phyloP scores from a whole-genome alignment of 148 eudicot genomes.

The Arctostaphylos glauca region DNA sequence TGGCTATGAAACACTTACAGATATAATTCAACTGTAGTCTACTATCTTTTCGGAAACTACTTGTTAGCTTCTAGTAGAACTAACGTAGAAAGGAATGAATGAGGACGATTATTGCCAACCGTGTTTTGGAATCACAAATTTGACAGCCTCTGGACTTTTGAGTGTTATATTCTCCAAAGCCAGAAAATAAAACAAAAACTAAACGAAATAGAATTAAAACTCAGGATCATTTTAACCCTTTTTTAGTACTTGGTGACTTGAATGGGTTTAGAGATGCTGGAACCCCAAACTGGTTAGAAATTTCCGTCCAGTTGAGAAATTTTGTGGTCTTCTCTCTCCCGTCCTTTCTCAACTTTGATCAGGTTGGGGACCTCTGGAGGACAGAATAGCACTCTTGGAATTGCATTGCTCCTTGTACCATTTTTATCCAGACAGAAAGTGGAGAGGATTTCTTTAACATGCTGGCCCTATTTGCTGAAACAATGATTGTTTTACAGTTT shows the following conservation, averaged over 20 bases:
- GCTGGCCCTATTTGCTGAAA: background rate
- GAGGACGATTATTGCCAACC: background rate
- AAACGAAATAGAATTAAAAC: background rate
- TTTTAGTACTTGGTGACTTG: background rate
- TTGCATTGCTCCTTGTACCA: background rate
- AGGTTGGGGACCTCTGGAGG: too few species aligned
- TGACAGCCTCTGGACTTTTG: background rate
- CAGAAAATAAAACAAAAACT: background rate
- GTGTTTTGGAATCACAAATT: background rate
- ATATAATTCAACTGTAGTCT: background rate
- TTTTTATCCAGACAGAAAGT: background rate
- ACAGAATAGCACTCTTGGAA: background rate
- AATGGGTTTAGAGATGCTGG: background rate
- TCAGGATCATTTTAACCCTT: background rate
- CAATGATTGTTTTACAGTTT: background rate
- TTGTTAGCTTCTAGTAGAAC: background rate
- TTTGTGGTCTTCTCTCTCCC: background rate
- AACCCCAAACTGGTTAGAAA: background rate
- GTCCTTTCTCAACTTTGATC: too few species aligned
- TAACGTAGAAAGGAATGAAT: background rate
- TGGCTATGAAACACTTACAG: conserved; percentile 8
- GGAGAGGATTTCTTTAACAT: background rate
- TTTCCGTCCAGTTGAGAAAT: background rate
- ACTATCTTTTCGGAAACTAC: background rate
- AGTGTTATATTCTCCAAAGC: background rate